Conservation (phyloP, 257 asterid species). For the Solanum commersonii region DNA sequence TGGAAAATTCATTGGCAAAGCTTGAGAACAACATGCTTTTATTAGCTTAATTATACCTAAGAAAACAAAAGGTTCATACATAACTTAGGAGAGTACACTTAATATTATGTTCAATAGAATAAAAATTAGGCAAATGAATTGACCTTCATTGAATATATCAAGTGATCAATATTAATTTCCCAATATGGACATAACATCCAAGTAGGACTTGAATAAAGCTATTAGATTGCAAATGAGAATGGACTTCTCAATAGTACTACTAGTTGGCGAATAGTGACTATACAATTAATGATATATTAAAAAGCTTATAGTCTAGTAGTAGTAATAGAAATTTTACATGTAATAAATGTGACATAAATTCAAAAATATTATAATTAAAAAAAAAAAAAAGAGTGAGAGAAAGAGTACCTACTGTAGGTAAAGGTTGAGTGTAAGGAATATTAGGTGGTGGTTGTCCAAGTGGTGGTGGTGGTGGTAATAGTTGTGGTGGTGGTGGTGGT, state of each 20-base stretch:
- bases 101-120: not conserved
- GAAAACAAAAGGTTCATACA: not conserved
- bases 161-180: not conserved
- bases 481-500: constrained; percentile 13
- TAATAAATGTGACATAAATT: not conserved
- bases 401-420: constrained; percentile 56
- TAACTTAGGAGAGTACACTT: not conserved
- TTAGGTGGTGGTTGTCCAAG: not conserved
- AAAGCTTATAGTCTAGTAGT: not conserved
- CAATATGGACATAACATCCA: not conserved
- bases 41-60: not conserved
- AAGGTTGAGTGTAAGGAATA: constrained; percentile 19
- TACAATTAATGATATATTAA: not conserved
- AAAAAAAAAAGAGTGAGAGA: not conserved
- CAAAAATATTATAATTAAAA: not conserved
- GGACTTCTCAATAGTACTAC: not conserved
- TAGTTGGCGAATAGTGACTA: not conserved
- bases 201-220: not conserved
- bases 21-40: not conserved
- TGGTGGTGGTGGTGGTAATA: constrained; percentile 6
- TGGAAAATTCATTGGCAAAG: not conserved
- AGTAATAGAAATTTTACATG: not conserved
- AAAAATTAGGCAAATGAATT: not conserved
- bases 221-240: not conserved
- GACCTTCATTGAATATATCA: not conserved